These are phyloP conservation scores for Botryobasidium botryosum DNA, from an alignment of 768 basidiomycete species.

Conservation along the genomic window DNA sequence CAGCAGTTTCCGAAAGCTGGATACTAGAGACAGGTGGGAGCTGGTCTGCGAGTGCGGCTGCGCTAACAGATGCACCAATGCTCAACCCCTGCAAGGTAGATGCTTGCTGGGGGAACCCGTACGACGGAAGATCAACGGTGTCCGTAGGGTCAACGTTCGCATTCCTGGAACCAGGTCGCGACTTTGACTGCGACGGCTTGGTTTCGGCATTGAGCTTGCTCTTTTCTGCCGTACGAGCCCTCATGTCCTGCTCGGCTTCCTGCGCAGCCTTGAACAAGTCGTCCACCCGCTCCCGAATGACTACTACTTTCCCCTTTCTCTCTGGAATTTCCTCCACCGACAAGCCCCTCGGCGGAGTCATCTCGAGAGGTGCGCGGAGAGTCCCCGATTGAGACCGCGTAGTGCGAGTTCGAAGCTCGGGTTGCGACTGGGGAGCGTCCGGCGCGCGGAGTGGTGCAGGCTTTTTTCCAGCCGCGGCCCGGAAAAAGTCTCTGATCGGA, in stretches of 20 bases:
- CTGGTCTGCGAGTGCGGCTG: constrained; percentile 9
- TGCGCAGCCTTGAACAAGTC: constrained; percentile 54
- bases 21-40: constrained; percentile 6
- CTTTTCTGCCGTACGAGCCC: no score
- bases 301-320: constrained; percentile 47
- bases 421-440: constrained; percentile 19
- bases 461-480: constrained; percentile 5
- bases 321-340: no score
- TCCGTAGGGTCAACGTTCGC: constrained; percentile 67
- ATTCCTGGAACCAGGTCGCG: no score
- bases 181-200: no score
- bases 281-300: constrained; percentile 66
- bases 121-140: constrained; percentile 55
- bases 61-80: constrained; percentile 7
- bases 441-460: background rate
- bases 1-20: constrained; percentile 14
- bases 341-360: no score
- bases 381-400: no score
- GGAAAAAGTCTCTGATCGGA: constrained; percentile 7
- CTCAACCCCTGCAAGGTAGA: constrained; percentile 4
- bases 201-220: no score
- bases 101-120: constrained; percentile 12
- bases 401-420: constrained; percentile 10
- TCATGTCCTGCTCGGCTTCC: constrained; percentile 55
- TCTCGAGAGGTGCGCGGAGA: no score